These are phyloP conservation scores for Sporothrix brasiliensis DNA, from an alignment of 2,329 filamentous ascomycete genomes.

Conservation along the genomic window DNA sequence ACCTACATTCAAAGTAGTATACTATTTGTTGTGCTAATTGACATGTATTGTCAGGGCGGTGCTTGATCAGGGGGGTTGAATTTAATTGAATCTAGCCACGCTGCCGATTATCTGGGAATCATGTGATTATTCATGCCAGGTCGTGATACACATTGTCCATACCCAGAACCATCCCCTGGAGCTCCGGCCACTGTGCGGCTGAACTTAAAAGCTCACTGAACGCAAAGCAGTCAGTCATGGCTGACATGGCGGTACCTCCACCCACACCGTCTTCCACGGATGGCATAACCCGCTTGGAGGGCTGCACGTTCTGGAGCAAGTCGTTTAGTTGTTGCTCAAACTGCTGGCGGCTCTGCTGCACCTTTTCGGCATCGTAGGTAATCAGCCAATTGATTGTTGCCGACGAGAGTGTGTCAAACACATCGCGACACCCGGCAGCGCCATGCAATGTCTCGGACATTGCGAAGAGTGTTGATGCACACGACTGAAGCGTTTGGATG, in stretches of 20 bases:
- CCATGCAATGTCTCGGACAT: slow-evolving; percentile 6
- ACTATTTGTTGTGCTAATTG: too few species aligned
- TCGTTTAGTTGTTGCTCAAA: not conserved
- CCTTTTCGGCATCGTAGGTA: not conserved
- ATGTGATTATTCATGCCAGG: not conserved
- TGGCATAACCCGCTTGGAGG: not conserved
- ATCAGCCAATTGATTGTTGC: not conserved
- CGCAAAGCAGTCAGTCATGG: not conserved
- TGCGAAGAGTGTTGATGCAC: not conserved
- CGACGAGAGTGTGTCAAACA: not conserved
- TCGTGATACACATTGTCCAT: not conserved
- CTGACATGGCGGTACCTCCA: not conserved
- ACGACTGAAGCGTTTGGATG: not conserved
- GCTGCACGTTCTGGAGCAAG: not conserved
- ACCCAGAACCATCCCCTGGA: not conserved
- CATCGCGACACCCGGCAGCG: not conserved
- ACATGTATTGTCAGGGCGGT: too few species aligned
- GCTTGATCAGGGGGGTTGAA: too few species aligned
- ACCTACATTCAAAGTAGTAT: not conserved
- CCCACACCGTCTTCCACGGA: not conserved
- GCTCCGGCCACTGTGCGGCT: not conserved
- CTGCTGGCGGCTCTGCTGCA: not conserved
- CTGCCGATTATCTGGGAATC: too few species aligned
- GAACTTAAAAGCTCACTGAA: slow-evolving; percentile 14
- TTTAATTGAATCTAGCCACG: not conserved